Conservation (phyloP, 768 basidiomycete species). For the Trametes punicea region DNA sequence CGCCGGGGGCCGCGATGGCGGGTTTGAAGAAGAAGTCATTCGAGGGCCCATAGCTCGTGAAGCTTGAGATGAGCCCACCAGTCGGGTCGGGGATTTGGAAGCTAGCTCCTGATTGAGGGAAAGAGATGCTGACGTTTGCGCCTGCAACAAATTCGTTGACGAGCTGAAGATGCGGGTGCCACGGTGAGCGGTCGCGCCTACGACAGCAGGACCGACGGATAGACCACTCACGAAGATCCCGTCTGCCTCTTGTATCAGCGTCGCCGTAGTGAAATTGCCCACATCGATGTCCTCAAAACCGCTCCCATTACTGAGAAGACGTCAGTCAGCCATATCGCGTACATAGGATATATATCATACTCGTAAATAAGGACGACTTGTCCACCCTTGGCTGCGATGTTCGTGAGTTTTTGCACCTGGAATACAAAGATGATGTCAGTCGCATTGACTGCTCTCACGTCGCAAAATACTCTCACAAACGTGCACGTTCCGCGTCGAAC, state of each 20-base stretch:
- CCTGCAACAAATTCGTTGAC: slow-evolving; percentile 49
- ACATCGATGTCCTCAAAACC: slow-evolving; percentile 43
- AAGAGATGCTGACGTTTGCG: slow-evolving; percentile 39
- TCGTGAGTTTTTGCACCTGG: slow-evolving; percentile 48
- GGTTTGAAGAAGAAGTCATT: slow-evolving; percentile 60
- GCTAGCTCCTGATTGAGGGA: slow-evolving; percentile 44
- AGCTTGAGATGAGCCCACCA: slow-evolving; percentile 54
- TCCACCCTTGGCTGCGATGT: slow-evolving; percentile 52
- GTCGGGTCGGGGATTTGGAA: slow-evolving; percentile 45
- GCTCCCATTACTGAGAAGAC: slow-evolving; percentile 40
- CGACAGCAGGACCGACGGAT: background rate
- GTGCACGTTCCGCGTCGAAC: slow-evolving; percentile 59
- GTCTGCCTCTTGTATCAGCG: slow-evolving; percentile 52
- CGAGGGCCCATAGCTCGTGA: slow-evolving; percentile 57
- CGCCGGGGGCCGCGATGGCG: slow-evolving; percentile 50
- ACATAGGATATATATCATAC: slow-evolving; percentile 31
- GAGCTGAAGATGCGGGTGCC: slow-evolving; percentile 28
- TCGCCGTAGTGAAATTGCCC: slow-evolving; percentile 46
- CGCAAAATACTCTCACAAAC: slow-evolving; percentile 36
- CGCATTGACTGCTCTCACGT: background rate
- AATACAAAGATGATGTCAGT: background rate
- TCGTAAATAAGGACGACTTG: slow-evolving; percentile 51
- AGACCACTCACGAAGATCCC: slow-evolving; percentile 49
- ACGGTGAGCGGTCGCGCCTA: background rate
- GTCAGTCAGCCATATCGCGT: background rate